These are phyloP conservation scores for Annulohypoxylon truncatum DNA, from an alignment of 2,329 filamentous ascomycete genomes.

Conservation along the genomic window DNA sequence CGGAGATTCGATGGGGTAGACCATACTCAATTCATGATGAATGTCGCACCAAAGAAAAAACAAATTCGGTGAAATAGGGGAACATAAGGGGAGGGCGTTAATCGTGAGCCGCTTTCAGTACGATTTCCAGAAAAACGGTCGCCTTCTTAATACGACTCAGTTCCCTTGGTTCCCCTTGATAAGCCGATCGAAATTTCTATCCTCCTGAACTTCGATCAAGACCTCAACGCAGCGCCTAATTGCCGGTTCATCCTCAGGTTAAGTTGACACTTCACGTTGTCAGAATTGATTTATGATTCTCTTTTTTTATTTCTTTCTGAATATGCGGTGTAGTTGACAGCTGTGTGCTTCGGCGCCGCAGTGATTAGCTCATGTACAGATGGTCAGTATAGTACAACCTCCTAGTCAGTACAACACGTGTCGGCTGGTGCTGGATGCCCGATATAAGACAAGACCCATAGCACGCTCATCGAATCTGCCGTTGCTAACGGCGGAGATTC, in stretches of 20 bases:
- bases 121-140: neutral
- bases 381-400: slow-evolving; percentile 30
- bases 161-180: neutral
- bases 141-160: neutral
- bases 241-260: neutral
- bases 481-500: slow-evolving; percentile 6
- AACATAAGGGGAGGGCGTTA: neutral
- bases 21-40: neutral
- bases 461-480: slow-evolving; percentile 7
- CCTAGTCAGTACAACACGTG: neutral
- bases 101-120: neutral
- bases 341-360: neutral
- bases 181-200: neutral
- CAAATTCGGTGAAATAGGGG: slow-evolving; percentile 2
- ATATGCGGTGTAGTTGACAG: slow-evolving; percentile 1
- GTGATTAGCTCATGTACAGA: slow-evolving; percentile 26
- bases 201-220: neutral
- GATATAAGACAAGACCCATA: neutral
- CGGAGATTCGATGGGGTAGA: slow-evolving; percentile 36
- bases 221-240: neutral
- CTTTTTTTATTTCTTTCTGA: slow-evolving; percentile 6
- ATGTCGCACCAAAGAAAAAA: neutral
- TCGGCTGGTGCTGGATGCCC: slow-evolving; percentile 1
- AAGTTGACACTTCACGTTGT: neutral
- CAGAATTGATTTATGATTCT: neutral